Evolutionary conservation across 225 moss, liverwort and hornwort species (phyloP).

Genomic region (Bryum argenteum): DNA sequence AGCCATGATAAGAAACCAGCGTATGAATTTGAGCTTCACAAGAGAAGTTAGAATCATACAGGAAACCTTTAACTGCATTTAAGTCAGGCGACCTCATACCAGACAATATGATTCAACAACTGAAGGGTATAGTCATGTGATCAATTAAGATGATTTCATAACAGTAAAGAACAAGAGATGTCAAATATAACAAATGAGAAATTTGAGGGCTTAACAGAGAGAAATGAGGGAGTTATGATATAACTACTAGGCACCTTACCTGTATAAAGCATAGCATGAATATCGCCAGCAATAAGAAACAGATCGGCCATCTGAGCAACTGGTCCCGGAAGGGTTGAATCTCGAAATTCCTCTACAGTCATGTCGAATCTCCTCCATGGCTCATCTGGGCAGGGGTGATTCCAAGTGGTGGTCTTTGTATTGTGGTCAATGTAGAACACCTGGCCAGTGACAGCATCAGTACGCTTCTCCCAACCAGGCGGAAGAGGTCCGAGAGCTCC

Average conservation of each 20-base stretch:
- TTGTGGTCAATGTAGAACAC: constrained; percentile 96
- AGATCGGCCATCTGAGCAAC: constrained; percentile 88
- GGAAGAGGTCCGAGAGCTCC: constrained; percentile 84
- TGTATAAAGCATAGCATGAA: constrained; percentile 97
- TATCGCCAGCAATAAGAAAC: constrained; percentile 88
- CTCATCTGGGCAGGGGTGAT: constrained; percentile 95
- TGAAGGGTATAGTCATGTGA: not conserved
- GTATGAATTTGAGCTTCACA: constrained; percentile 13
- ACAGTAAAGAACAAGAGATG: not conserved
- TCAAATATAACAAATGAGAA: too few species aligned
- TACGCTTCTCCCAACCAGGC: constrained; percentile 92
- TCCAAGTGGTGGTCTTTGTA: constrained; percentile 91
- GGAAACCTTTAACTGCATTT: constrained; percentile 6
- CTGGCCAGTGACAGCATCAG: constrained; percentile 89
- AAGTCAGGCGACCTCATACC: not conserved
- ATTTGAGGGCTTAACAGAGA: too few species aligned
- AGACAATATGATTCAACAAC: not conserved
- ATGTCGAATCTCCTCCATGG: constrained; percentile 90
- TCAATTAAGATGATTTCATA: not conserved
- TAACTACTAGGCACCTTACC: constrained; percentile 29
- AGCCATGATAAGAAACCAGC: not conserved
- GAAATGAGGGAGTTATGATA: not conserved
- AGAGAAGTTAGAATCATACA: not conserved
- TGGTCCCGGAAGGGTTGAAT: constrained; percentile 73
- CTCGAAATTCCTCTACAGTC: constrained; percentile 91